Evolutionary conservation across 441 rosid genomes (phyloP).

Genomic region (Mallotus japonicus): DNA sequence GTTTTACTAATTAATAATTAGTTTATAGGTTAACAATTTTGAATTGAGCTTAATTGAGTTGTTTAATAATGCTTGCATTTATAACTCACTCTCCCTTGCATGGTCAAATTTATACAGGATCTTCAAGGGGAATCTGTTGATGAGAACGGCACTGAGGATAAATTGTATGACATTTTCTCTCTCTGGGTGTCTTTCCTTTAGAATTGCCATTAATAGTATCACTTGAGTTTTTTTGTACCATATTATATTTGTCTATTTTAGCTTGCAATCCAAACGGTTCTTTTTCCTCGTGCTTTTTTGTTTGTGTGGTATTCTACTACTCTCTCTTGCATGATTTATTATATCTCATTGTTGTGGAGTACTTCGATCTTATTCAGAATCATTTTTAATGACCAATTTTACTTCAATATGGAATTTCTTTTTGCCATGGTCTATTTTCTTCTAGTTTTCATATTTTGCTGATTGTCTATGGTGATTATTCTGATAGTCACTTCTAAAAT

Average conservation of each 20-base stretch:
- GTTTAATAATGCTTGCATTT: constrained; percentile 1
- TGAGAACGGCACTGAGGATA: constrained; percentile 26
- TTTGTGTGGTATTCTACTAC: background rate
- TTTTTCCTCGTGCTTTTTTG: background rate
- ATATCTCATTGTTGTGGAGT: background rate
- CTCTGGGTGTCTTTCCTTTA: background rate
- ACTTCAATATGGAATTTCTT: background rate
- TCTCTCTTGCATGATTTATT: background rate
- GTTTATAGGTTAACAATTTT: background rate
- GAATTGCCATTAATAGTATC: background rate
- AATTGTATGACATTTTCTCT: constrained; percentile 36
- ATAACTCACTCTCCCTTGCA: constrained; percentile 1
- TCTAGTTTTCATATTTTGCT: background rate
- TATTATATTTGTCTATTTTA: background rate
- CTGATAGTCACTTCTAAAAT: background rate
- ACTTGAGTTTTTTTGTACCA: background rate
- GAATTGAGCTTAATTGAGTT: background rate
- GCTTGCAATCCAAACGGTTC: background rate
- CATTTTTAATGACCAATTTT: background rate
- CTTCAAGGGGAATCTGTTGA: constrained; percentile 24
- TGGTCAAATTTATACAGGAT: constrained; percentile 26
- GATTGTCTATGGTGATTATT: background rate
- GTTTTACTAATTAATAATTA: background rate
- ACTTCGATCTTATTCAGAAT: background rate
- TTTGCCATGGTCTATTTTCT: background rate